Base-by-base conservation (phyloP, 805 yeast genomes). In the Kluyveromyces starmeri region DNA sequence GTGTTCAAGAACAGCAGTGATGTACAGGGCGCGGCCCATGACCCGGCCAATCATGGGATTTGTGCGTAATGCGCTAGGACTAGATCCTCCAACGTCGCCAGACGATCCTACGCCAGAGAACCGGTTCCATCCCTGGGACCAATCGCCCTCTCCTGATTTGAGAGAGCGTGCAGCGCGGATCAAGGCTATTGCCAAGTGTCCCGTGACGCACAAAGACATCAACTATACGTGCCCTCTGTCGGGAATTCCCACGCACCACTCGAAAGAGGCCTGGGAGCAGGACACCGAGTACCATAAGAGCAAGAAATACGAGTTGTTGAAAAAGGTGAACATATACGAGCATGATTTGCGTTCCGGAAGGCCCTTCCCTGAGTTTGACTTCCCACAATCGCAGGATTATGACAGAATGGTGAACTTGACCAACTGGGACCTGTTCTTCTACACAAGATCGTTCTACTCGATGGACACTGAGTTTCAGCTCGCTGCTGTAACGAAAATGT, bases 401-500 rank as follows among this genome's bases (percentile, higher is more conserved):
- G 96, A 88, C 53, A 77, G 78, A 41, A 62, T 70, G 40, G 75
- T 86, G 40, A 86, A 85, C 54, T 73, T 85, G 54, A 67, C 77
- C 32, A 78, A 73, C 56, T 92, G 98, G 98, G 97, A 92, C 59
- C 67, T 92, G 7, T 89, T 75, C 51, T 80, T 92, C 54, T 92
- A 89, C 59, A 89, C 97, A 0, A 72, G 98, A 56, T 81, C 81
- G 48, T 92, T 84, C 57, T 80, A 77, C 49, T 89, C 96, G 4
- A 89, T 92, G 97, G 95, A 92, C 59, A 83, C 95, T 4, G 96
- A 88, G 59, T 89, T 84, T 64, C 94, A 89, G 59, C 66, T 89
- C 53, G 97, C 97, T 1, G 94, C 94, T 4, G 88, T 86, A 21
- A 85, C 97, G 13, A 92, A 92, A 57, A 83, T 89, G 73, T 71